Evolutionary conservation across 176 grass and related monocot genomes (phyloP).

Genomic region (Leersia perrieri): DNA sequence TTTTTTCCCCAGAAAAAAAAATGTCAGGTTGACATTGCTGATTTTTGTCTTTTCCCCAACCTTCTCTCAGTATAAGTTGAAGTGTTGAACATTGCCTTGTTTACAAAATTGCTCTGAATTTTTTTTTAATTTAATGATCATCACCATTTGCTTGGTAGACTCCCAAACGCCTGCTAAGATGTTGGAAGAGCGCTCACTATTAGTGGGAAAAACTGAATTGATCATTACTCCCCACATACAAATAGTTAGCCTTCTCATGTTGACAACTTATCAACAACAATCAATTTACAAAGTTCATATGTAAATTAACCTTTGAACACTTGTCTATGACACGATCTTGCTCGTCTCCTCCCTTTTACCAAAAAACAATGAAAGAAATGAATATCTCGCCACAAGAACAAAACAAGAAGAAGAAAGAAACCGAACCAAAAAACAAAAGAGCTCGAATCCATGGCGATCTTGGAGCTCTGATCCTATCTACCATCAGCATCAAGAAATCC

Average conservation of each 20-base stretch:
- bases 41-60: not conserved
- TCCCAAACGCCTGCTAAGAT: not conserved
- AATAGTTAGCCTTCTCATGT: slow-evolving; percentile 35
- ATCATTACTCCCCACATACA: not conserved
- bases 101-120: not conserved
- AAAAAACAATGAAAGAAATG: slow-evolving; percentile 35
- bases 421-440: slow-evolving; percentile 5
- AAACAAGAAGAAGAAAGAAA: not conserved
- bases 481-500: not conserved
- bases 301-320: slow-evolving; percentile 43
- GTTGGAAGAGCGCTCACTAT: not conserved
- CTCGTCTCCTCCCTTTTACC: slow-evolving; percentile 3
- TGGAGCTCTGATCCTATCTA: slow-evolving; percentile 29
- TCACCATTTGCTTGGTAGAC: not conserved
- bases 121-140: not conserved
- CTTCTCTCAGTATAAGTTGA: not conserved
- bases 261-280: slow-evolving; percentile 30
- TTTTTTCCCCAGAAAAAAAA: not conserved
- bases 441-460: not conserved
- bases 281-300: slow-evolving; percentile 38
- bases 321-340: slow-evolving; percentile 27
- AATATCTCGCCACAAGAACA: slow-evolving; percentile 27
- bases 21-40: not conserved
- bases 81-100: not conserved
- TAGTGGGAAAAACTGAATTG: not conserved